These are phyloP conservation scores for Sugiyamaella sp. DNA, from an alignment of 1,139 yeast genomes.

Conservation along the genomic window DNA sequence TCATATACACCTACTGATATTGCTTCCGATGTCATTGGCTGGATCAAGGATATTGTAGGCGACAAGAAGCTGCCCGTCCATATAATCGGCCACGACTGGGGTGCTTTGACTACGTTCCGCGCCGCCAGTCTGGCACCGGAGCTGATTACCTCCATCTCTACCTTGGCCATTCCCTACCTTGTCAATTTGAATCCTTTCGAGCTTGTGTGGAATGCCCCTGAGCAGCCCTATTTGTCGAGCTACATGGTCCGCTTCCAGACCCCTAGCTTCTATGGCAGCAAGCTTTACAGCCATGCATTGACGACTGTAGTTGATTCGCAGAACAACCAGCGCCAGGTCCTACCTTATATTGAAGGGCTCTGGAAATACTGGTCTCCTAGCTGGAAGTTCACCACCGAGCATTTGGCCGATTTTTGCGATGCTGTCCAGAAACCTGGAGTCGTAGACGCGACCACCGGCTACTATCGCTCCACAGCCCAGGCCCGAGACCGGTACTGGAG, in stretches of 20 bases:
- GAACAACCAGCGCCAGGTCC: slow-evolving; percentile 1
- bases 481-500: slow-evolving; percentile 15
- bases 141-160: slow-evolving; percentile 26
- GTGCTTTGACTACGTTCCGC: slow-evolving; percentile 32
- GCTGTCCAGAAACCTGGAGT: slow-evolving; percentile 33
- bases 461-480: slow-evolving; percentile 25
- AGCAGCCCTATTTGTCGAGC: slow-evolving; percentile 34
- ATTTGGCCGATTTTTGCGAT: slow-evolving; percentile 27
- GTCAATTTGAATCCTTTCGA: slow-evolving; percentile 25
- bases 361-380: slow-evolving; percentile 38
- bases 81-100: slow-evolving; percentile 39
- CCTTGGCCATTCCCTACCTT: slow-evolving; percentile 36
- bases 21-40: slow-evolving; percentile 30
- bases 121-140: slow-evolving; percentile 31
- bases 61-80: slow-evolving; percentile 28
- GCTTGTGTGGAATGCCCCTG: slow-evolving; percentile 26
- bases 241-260: slow-evolving; percentile 36
- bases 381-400: slow-evolving; percentile 30
- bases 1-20: slow-evolving; percentile 24
- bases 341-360: slow-evolving; percentile 30
- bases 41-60: slow-evolving; percentile 26
- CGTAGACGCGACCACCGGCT: slow-evolving; percentile 35
- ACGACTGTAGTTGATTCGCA: neutral
- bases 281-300: slow-evolving; percentile 12
- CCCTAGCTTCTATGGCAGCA: slow-evolving; percentile 24